Base-by-base conservation (phyloP, 768 basidiomycete species). In the Suillus subalutaceus region DNA sequence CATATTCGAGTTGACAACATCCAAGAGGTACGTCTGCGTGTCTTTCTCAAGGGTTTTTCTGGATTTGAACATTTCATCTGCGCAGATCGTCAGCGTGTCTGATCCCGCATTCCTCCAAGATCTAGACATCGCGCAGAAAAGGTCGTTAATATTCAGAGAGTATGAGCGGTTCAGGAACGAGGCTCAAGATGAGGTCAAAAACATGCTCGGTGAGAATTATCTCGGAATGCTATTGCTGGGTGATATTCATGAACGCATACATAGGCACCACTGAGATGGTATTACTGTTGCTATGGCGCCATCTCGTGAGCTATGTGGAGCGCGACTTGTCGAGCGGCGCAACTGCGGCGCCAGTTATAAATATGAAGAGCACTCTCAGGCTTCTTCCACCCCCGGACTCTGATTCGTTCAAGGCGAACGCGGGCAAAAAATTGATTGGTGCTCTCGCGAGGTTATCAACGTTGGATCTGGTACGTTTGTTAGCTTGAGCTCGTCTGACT, bases 231-330 rank as follows among this genome's bases (percentile, higher is more conserved):
- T 60, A 46, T 58, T 65, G 5, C 23, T 8, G 35, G 16, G 7
- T 37, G 3, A 13, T 66, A 40, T 23, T 18, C 20, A 38, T 35
- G 48, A 58, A 53, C 57, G 63, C 12, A 66, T 52, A 1, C 48
- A 5, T 68, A 92, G 91, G 85, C 64, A 86, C 89, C 18, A 78
- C 88, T 60, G 95, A 96, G 76, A 90, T 94, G 86, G 74, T 92
- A 6, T 81, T 96, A 10, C 81, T 96, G 20, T 82, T 96, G 23
- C 79, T 94, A 12, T 94, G 92, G 90, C 84, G 93, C 18, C 95
- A 96, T 71, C 72, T 93, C 37, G 82, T 85, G 16, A 88, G 88
- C 72, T 96, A 91, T 75, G 75, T 82, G 46, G 72, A 76, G 74
- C 70, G 78, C 70, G 58, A 80, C 74, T 10, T 61, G 1, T 60